A percentile compares a stretch with the other conserved stretches of the same genome.
Evolutionary conservation across 805 yeast genomes (phyloP).

Genomic region (Lipomyces yamadae): DNA sequence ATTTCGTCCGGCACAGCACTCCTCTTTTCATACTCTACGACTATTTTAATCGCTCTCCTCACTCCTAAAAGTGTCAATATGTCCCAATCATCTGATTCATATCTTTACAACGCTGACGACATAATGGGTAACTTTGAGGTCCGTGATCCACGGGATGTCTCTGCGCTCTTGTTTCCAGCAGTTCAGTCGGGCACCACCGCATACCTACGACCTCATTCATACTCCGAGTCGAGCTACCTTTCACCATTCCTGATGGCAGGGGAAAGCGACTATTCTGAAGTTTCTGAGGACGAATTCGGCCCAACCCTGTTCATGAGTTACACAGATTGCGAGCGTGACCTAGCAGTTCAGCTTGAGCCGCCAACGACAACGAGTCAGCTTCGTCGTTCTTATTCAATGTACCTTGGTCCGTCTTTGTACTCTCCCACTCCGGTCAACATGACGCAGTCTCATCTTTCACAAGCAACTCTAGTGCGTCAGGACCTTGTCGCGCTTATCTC

Average conservation of each 20-base stretch:
- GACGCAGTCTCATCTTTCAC: neutral
- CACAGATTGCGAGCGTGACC: constrained; percentile 13
- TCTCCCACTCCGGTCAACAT: neutral
- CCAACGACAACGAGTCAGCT: constrained; percentile 9
- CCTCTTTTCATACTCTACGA: neutral
- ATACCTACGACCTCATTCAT: neutral
- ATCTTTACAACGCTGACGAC: neutral
- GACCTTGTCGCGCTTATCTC: neutral
- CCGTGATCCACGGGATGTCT: neutral
- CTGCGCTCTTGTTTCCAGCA: neutral
- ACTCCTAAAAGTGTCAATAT: neutral
- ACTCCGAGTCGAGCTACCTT: neutral
- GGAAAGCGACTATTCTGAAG: neutral
- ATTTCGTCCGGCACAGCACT: neutral
- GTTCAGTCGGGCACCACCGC: neutral
- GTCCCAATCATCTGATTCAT: neutral
- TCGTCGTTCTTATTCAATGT: constrained; percentile 18
- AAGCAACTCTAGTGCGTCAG: neutral
- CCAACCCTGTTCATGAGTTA: neutral
- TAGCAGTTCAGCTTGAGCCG: constrained; percentile 7
- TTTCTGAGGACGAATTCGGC: neutral
- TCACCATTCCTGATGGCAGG: neutral
- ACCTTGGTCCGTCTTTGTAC: neutral
- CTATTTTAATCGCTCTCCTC: neutral
- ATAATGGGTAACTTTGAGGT: neutral